Evolutionary conservation across 768 basidiomycete genomes (phyloP), one percentile per base, ranked within the genome.

Genomic region (Lactarius evosmus): DNA sequence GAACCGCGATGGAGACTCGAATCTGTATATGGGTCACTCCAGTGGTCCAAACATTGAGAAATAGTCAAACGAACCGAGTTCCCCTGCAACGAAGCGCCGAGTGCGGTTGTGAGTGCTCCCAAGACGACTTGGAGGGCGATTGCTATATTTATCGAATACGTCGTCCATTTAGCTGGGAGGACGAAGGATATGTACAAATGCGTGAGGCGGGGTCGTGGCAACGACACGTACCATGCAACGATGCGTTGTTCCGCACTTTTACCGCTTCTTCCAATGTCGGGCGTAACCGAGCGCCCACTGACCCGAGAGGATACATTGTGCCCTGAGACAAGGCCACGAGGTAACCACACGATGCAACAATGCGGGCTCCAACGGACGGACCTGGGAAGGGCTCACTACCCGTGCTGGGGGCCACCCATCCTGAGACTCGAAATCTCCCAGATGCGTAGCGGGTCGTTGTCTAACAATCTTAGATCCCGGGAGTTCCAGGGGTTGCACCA

Each of bases 1-100:
- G 72, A 44, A 79, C 44, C 4, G 79, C 67, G 16, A 75, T 76
- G 17, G 73, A 71, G 46, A 80, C 29, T 2, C 62, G 34, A 77
- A 75, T 3, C 74, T 73, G 75, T 78, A 3, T 17, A 12, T 12
- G 54, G 4, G 8, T 53, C 14, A 27, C 2, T 27, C 14, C 4
- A 11, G 44, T 6, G 22, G 12, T 46, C 5, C 44, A 22, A 25
- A 32, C 29, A 7, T 16, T 33, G 17, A 53, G 14, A 33, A 6
- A 9, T 19, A 36, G 8, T 33, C 16, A 49, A 19, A 50, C 58
- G 25, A 51, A 59, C 58, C 7, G 46, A 50, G 12, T 54, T 64
- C 19, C 71, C 69, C 3, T 36, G 36, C 1, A 66, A 34, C 2
- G 66, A 61, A 27, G 64, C 68, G 16, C 61, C 57, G 8, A 72